phyloP scores from a whole-genome alignment of 345 rosid species.

The Rhizophora mangle region DNA sequence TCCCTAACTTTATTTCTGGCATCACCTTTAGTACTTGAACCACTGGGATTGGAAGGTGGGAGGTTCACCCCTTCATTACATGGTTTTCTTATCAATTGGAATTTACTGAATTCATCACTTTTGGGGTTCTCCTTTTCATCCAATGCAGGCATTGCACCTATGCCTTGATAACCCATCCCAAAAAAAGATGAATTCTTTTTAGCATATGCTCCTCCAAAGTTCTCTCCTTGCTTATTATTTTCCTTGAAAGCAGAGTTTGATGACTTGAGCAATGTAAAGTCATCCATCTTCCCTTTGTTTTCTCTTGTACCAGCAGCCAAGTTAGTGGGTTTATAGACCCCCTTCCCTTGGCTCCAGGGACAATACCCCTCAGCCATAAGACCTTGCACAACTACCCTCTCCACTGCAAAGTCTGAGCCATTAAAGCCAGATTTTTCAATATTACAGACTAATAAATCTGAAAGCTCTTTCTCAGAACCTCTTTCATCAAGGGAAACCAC shows the following conservation, averaged over 20 bases:
- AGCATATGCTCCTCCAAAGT: slow-evolving; percentile 10
- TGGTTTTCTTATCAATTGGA: slow-evolving; percentile 18
- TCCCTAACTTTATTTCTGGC: slow-evolving; percentile 72
- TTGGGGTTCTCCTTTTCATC: slow-evolving; percentile 12
- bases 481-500: slow-evolving; percentile 10
- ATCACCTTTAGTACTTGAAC: slow-evolving; percentile 20
- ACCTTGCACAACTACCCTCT: slow-evolving; percentile 30
- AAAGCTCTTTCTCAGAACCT: slow-evolving; percentile 15
- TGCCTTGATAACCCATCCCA: slow-evolving; percentile 9
- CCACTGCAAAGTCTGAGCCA: slow-evolving; percentile 2
- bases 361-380: slow-evolving; percentile 29
- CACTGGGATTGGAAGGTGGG: slow-evolving; percentile 44
- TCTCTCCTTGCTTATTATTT: slow-evolving; percentile 19
- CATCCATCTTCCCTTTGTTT: slow-evolving; percentile 37
- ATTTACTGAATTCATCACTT: slow-evolving; percentile 16
- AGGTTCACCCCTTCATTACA: slow-evolving; percentile 33
- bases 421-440: slow-evolving; percentile 13
- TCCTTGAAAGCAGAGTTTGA: slow-evolving; percentile 19
- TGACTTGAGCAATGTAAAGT: not conserved
- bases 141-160: slow-evolving; percentile 11
- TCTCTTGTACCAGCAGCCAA: slow-evolving; percentile 17
- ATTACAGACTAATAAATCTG: slow-evolving; percentile 14
- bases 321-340: slow-evolving; percentile 12
- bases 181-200: slow-evolving; percentile 16
- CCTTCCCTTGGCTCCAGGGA: slow-evolving; percentile 23